Evolutionary conservation across 2,329 filamentous ascomycete species (phyloP), one percentile per base, ranked within the genome.

Genomic region (Fusarium oxysporum): DNA sequence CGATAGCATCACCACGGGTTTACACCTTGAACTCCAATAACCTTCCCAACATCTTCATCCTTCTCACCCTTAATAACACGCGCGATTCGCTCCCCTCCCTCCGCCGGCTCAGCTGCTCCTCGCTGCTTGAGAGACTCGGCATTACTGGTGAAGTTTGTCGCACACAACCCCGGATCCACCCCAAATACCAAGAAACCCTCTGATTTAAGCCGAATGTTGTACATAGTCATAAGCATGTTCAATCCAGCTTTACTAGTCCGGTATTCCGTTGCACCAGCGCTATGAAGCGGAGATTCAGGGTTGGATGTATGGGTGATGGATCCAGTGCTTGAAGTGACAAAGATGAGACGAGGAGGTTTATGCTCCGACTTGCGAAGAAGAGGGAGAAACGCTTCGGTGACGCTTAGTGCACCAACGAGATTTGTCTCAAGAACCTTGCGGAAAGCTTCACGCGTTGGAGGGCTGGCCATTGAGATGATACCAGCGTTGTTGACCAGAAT

Each of bases 221-320:
- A 70, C 32, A 65, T 58, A 0, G 41, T 1, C 65, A 70, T 70
- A 0, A 70, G 48, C 67, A 70, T 70, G 12, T 70, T 70, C 33
- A 70, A 14, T 0, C 65, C 67, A 19, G 67, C 67, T 5, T 70
- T 70, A 6, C 67, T 45, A 6, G 59, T 19, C 7, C 67, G 53
- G 16, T 70, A 70, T 43, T 70, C 65, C 0, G 11, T 21, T 1
- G 44, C 67, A 10, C 23, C 8, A 1, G 37, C 37, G 14, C 6
- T 44, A 38, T 65, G 41, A 7, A 59, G 51, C 2, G 53, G 65
- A 0, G 65, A 70, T 16, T 41, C 32, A 0, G 59, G 47, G 10
- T 70, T n/a, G 5, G 59, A 16, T 3, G 65, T 33, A 9, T 30
- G 67, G 2, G 65, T 37, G 32, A 70, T 59, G 0, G 67, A 70